Percentiles rank a stretch among this genome's conserved stretches.
These are phyloP conservation scores for Ustilago esculenta DNA, from an alignment of 1,284 basidiomycete genomes.

Conservation along the genomic window DNA sequence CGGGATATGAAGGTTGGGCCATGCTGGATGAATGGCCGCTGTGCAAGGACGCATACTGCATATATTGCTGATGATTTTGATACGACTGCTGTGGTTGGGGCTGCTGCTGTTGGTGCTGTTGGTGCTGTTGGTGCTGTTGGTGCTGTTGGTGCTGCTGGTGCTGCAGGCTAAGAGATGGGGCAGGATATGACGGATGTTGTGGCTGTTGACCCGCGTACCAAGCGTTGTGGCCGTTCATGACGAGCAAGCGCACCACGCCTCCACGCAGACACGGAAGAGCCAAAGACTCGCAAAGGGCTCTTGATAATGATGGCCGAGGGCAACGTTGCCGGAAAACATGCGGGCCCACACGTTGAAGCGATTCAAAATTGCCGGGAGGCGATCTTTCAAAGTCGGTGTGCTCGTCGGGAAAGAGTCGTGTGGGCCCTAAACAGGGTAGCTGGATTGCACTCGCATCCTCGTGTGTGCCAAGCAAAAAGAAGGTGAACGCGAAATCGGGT, in stretches of 20 bases:
- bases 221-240: slow-evolving; percentile 28
- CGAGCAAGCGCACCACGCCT: neutral
- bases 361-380: too few species aligned
- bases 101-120: slow-evolving; percentile 3
- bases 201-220: slow-evolving; percentile 23
- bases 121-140: slow-evolving; percentile 11
- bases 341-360: neutral
- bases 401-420: neutral
- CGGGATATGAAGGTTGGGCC: slow-evolving; percentile 4
- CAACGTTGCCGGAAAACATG: neutral
- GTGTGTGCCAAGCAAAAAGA: neutral
- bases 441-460: neutral
- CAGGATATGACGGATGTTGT: slow-evolving; percentile 5
- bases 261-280: neutral
- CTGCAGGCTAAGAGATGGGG: too few species aligned
- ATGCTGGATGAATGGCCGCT: neutral
- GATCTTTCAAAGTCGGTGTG: too few species aligned
- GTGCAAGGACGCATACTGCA: slow-evolving; percentile 10
- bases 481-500: too few species aligned
- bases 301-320: neutral
- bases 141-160: slow-evolving; percentile 7
- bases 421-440: neutral
- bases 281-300: slow-evolving; percentile 1
- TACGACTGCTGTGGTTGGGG: neutral
- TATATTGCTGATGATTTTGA: slow-evolving; percentile 12